Percentiles rank a stretch among this genome's conserved stretches.
Evolutionary conservation across 495 filamentous ascomycete species (phyloP).

Genomic region (Cenococcum geophilum): DNA sequence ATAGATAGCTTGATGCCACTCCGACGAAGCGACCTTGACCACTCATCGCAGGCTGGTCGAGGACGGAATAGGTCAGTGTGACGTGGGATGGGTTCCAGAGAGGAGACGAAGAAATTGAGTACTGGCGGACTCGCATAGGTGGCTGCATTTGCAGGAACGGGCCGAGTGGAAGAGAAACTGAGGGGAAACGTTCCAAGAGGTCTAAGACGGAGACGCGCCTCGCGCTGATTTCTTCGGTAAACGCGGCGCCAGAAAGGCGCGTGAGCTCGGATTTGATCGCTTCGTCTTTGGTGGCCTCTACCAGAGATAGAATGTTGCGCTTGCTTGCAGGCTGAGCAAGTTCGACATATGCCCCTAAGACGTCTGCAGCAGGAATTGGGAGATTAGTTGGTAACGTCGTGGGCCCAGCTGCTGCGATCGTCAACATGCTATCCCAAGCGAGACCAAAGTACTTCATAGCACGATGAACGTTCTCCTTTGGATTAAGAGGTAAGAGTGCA

Average conservation of each 20-base stretch:
- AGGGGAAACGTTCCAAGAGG: slow-evolving; percentile 54
- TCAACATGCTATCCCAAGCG: slow-evolving; percentile 51
- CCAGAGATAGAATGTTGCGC: slow-evolving; percentile 45
- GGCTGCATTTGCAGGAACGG: slow-evolving; percentile 63
- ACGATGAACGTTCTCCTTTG: slow-evolving; percentile 50
- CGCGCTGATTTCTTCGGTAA: slow-evolving; percentile 41
- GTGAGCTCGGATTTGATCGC: slow-evolving; percentile 42
- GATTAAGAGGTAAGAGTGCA: slow-evolving; percentile 65
- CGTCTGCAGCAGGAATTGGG: slow-evolving; percentile 54
- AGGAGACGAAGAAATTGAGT: slow-evolving; percentile 74
- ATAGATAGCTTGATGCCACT: slow-evolving; percentile 31
- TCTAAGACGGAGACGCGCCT: slow-evolving; percentile 61
- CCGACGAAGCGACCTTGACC: slow-evolving; percentile 37
- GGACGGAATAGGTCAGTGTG: slow-evolving; percentile 61
- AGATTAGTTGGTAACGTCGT: slow-evolving; percentile 35
- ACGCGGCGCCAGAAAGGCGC: slow-evolving; percentile 39
- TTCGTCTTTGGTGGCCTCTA: slow-evolving; percentile 39
- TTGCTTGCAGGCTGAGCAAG: slow-evolving; percentile 62
- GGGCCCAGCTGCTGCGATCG: slow-evolving; percentile 12
- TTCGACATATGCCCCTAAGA: slow-evolving; percentile 67
- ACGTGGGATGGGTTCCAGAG: slow-evolving; percentile 51
- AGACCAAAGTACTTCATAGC: slow-evolving; percentile 51
- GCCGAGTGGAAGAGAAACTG: slow-evolving; percentile 52
- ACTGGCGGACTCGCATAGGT: slow-evolving; percentile 69
- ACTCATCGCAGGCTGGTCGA: slow-evolving; percentile 49